A percentile compares a stretch with the other conserved stretches of the same genome.
These are phyloP conservation scores for Yarrowia yakushimensis DNA, from an alignment of 805 yeast species.

Conservation along the genomic window DNA sequence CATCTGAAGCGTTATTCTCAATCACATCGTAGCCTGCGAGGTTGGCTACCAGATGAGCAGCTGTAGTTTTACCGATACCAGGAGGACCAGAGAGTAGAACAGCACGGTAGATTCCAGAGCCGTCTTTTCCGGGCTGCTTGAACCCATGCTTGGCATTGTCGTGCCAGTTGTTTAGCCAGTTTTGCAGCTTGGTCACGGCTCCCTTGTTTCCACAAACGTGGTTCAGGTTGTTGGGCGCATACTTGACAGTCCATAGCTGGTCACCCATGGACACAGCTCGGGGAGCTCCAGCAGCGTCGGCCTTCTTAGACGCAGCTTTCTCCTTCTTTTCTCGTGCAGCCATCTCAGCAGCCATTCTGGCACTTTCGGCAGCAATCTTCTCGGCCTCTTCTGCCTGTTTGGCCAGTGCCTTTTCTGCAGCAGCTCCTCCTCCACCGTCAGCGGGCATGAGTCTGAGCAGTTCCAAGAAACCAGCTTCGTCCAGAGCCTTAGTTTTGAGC, in stretches of 20 bases:
- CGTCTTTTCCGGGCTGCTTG: conserved; percentile 52
- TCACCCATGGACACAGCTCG: conserved; percentile 5
- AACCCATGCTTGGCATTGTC: conserved; percentile 52
- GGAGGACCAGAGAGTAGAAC: conserved; percentile 89
- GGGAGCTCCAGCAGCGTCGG: conserved; percentile 10
- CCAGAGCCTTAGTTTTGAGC: conserved; percentile 71
- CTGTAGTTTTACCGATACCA: conserved; percentile 90
- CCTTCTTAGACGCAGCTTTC: conserved; percentile 27
- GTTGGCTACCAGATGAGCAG: conserved; percentile 79
- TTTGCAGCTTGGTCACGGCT: conserved; percentile 57
- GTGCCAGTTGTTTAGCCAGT: conserved; percentile 81
- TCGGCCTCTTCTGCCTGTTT: conserved; percentile 69
- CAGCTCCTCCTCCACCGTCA: conserved; percentile 83
- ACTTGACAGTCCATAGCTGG: conserved; percentile 79
- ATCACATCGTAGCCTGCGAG: conserved; percentile 75
- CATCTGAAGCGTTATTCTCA: conserved; percentile 88
- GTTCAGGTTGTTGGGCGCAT: conserved; percentile 72
- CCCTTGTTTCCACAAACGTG: conserved; percentile 93
- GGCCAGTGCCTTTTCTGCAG: conserved; percentile 66
- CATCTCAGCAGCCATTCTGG: conserved; percentile 47
- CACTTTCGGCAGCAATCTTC: conserved; percentile 51
- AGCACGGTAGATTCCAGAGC: conserved; percentile 70
- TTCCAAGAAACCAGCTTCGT: conserved; percentile 79
- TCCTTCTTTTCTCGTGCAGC: conserved; percentile 39
- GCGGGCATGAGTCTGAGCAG: conserved; percentile 78